Percentiles rank a stretch among this genome's conserved stretches.
Conservation (phyloP, 2,329 filamentous ascomycete species). For the Botrytis sinoallii region DNA sequence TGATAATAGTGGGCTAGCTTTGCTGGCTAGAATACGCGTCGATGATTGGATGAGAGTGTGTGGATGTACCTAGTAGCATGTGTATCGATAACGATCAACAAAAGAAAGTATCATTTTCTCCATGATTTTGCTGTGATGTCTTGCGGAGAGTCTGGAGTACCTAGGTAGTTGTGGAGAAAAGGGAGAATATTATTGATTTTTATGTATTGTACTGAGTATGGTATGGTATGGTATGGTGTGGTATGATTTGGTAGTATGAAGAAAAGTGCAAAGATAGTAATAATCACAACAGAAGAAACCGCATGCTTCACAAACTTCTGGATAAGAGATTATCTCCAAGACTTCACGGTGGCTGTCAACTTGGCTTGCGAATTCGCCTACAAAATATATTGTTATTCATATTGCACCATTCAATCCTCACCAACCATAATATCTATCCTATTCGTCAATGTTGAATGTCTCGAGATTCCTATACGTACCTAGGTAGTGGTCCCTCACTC, state of each 20-base stretch:
- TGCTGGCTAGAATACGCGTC: background rate
- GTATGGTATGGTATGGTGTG: no score
- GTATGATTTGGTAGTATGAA: background rate
- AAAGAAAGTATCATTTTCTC: background rate
- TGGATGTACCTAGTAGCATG: background rate
- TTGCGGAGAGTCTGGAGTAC: slow-evolving; percentile 6
- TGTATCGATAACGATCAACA: background rate
- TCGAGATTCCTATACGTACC: background rate
- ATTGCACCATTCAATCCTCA: background rate
- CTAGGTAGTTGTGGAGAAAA: background rate
- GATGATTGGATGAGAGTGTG: background rate
- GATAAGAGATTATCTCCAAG: background rate
- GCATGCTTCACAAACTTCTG: no score
- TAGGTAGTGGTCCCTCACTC: background rate
- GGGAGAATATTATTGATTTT: background rate
- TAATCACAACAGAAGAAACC: background rate
- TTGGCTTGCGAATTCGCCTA: background rate
- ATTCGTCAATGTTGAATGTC: background rate
- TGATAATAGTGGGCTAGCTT: background rate
- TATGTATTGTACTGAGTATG: background rate
- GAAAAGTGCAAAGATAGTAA: background rate
- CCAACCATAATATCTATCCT: background rate
- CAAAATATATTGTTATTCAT: background rate
- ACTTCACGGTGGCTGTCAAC: background rate
- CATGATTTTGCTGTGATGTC: background rate